phyloP scores from a whole-genome alignment of 352 stramenopile genomes.

The Discostella stelligera region DNA sequence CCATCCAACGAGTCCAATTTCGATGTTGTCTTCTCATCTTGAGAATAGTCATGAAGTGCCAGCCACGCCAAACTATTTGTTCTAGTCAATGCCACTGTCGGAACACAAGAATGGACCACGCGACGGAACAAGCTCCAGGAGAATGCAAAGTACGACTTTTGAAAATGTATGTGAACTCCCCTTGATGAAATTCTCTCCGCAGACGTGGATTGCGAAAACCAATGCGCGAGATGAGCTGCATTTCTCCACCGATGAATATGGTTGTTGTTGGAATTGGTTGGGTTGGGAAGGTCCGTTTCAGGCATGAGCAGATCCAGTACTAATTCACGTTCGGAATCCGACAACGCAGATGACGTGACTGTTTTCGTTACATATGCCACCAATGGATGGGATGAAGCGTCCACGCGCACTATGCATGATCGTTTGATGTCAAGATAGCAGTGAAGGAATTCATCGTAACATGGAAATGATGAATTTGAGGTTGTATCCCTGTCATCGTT shows the following conservation, averaged over 20 bases:
- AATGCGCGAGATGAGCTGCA: slow-evolving; percentile 32
- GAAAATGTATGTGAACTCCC: slow-evolving; percentile 23
- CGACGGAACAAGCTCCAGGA: slow-evolving; percentile 14
- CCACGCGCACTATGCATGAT: slow-evolving; percentile 27
- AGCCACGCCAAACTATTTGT: slow-evolving; percentile 29
- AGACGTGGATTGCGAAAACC: slow-evolving; percentile 15
- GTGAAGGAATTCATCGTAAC: slow-evolving; percentile 27
- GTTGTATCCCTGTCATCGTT: background rate
- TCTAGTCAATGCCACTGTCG: slow-evolving; percentile 24
- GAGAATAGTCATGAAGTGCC: slow-evolving; percentile 24
- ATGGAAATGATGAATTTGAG: slow-evolving; percentile 12
- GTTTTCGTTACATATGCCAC: slow-evolving; percentile 40
- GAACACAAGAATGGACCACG: slow-evolving; percentile 37
- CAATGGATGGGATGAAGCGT: slow-evolving; percentile 26
- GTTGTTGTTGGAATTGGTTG: background rate
- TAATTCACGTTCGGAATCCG: slow-evolving; percentile 20
- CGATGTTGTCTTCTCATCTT: slow-evolving; percentile 25
- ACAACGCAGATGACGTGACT: slow-evolving; percentile 25
- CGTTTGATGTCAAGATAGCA: slow-evolving; percentile 44
- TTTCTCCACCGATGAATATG: slow-evolving; percentile 38
- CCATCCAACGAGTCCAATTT: slow-evolving; percentile 25
- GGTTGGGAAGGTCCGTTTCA: background rate
- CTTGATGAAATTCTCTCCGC: slow-evolving; percentile 3
- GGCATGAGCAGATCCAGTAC: slow-evolving; percentile 30
- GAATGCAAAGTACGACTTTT: slow-evolving; percentile 41